phyloP scores from a whole-genome alignment of 306 rosid genomes.

The Glycine latifolia region DNA sequence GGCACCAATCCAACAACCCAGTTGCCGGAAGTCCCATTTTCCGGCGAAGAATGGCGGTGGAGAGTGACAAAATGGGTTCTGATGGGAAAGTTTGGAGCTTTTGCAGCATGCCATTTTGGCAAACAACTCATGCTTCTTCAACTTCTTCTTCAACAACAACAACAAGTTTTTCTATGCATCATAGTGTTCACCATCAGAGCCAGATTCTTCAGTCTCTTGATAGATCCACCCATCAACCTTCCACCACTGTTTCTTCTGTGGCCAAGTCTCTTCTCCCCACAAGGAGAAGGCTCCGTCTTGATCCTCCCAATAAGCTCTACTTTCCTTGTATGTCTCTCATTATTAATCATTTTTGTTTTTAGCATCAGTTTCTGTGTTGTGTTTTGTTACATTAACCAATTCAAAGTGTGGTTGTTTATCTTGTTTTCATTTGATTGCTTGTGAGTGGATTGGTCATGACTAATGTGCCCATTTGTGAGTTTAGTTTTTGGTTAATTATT shows the following conservation, averaged over 20 bases:
- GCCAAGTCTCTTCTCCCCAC: slow-evolving; percentile 82
- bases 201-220: slow-evolving; percentile 65
- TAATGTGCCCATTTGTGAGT: slow-evolving; percentile 8
- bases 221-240: slow-evolving; percentile 54
- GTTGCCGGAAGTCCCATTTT: slow-evolving; percentile 40
- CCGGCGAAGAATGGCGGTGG: slow-evolving; percentile 66
- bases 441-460: slow-evolving; percentile 38
- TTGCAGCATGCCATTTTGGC: slow-evolving; percentile 86
- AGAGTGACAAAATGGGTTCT: slow-evolving; percentile 60
- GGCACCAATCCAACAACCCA: slow-evolving; percentile 41
- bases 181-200: slow-evolving; percentile 52
- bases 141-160: slow-evolving; percentile 52
- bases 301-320: slow-evolving; percentile 87
- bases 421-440: slow-evolving; percentile 32
- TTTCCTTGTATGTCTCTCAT: slow-evolving; percentile 72
- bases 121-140: slow-evolving; percentile 62
- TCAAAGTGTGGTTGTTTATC: slow-evolving; percentile 27
- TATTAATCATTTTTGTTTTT: not conserved
- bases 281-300: slow-evolving; percentile 77
- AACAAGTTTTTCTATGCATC: slow-evolving; percentile 44
- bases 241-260: slow-evolving; percentile 66
- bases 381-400: slow-evolving; percentile 21
- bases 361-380: slow-evolving; percentile 27
- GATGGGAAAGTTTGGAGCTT: slow-evolving; percentile 76
- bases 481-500: not conserved